These are phyloP conservation scores for Dryas integrifolia DNA, from an alignment of 331 rosid species.

Conservation along the genomic window DNA sequence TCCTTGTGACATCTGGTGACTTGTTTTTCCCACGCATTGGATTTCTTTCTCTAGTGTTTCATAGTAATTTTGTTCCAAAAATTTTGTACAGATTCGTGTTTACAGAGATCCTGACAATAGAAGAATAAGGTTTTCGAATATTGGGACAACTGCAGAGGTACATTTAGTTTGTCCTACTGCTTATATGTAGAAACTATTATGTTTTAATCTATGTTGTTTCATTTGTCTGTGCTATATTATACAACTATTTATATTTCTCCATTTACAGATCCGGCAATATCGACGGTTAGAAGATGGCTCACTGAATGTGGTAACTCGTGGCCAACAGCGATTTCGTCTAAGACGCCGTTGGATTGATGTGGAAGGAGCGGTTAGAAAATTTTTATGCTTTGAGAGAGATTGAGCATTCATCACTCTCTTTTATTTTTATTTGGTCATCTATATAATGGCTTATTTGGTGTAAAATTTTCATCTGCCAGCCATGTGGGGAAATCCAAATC, in stretches of 20 bases:
- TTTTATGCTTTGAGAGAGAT: conserved; percentile 23
- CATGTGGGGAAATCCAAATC: conserved; percentile 88
- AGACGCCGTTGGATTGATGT: conserved; percentile 71
- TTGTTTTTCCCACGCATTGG: conserved; percentile 15
- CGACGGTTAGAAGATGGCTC: conserved; percentile 83
- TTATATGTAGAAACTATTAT: neutral
- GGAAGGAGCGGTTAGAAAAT: conserved; percentile 71
- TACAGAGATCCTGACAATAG: conserved; percentile 38
- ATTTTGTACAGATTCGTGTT: conserved; percentile 53
- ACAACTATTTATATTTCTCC: conserved; percentile 17
- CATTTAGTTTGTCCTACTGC: neutral
- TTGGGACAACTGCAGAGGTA: conserved; percentile 95
- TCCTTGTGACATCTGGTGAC: conserved; percentile 13
- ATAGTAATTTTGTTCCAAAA: conserved; percentile 1
- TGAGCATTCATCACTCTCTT: neutral
- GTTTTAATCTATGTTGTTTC: neutral
- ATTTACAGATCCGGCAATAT: conserved; percentile 73
- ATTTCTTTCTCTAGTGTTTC: conserved; percentile 22
- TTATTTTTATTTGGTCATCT: conserved; percentile 9
- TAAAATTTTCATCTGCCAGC: conserved; percentile 41
- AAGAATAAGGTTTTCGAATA: conserved; percentile 45
- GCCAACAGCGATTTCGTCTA: conserved; percentile 80
- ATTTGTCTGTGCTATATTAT: neutral
- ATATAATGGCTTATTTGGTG: conserved; percentile 31
- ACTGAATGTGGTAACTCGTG: conserved; percentile 83